phyloP scores from a whole-genome alignment of 306 rosid species.

The Begonia peltatifolia region DNA sequence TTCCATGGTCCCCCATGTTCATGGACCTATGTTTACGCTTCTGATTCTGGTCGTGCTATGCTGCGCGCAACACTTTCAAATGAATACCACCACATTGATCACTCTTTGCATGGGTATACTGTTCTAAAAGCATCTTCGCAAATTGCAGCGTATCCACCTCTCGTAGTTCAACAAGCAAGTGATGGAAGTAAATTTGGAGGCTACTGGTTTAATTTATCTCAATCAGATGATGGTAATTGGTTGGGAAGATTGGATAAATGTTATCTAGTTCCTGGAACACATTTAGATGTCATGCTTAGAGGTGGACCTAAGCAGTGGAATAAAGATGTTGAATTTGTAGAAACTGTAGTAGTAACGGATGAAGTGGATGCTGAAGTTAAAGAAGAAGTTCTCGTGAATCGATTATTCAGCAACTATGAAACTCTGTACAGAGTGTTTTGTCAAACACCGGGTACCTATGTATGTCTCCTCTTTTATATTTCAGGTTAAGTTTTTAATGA shows the following conservation, averaged over 20 bases:
- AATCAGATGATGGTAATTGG: slow-evolving; percentile 33
- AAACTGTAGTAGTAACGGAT: slow-evolving; percentile 28
- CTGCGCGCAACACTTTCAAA: slow-evolving; percentile 57
- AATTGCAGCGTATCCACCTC: slow-evolving; percentile 66
- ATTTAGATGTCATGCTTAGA: slow-evolving; percentile 41
- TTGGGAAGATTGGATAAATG: slow-evolving; percentile 35
- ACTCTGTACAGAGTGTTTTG: slow-evolving; percentile 62
- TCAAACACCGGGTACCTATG: slow-evolving; percentile 55
- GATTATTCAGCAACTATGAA: slow-evolving; percentile 29
- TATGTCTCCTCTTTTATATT: slow-evolving; percentile 27
- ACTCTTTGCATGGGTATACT: slow-evolving; percentile 35
- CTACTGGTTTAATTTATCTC: slow-evolving; percentile 60
- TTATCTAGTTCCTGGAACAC: slow-evolving; percentile 74
- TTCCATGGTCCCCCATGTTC: slow-evolving; percentile 59
- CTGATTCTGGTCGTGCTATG: slow-evolving; percentile 58
- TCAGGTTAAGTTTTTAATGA: slow-evolving; percentile 4
- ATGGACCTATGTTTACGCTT: slow-evolving; percentile 55
- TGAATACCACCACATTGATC: slow-evolving; percentile 40
- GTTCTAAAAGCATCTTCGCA: slow-evolving; percentile 57
- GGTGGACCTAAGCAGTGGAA: slow-evolving; percentile 91
- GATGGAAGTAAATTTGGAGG: slow-evolving; percentile 91
- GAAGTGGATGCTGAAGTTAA: slow-evolving; percentile 25
- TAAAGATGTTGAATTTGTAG: slow-evolving; percentile 32
- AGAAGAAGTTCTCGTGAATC: slow-evolving; percentile 44
- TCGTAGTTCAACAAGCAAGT: slow-evolving; percentile 45